Evolutionary conservation across 352 stramenopile genomes (phyloP).

Genomic region (Pythium chondricola): DNA sequence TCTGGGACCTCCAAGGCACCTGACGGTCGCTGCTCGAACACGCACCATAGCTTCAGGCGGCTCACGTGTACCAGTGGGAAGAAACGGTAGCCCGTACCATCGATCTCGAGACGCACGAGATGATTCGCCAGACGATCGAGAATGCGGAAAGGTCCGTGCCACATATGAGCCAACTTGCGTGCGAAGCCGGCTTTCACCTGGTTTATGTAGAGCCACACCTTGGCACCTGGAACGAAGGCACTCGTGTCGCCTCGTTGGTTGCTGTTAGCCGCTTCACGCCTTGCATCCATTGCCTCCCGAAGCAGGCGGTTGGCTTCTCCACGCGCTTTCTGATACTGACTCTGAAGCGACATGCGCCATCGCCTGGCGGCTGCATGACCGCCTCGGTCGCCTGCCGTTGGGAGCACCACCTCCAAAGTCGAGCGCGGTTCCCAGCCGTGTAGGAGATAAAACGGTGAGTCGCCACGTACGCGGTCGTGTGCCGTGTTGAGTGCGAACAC

Average conservation of each 20-base stretch:
- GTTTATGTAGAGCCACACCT: constrained; percentile 22
- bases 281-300: background rate
- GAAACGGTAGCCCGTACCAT: constrained; percentile 1
- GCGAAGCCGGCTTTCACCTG: constrained; percentile 10
- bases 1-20: constrained; percentile 1
- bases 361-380: background rate
- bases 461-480: background rate
- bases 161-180: constrained; percentile 17
- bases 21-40: background rate
- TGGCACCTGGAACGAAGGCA: constrained; percentile 1
- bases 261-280: background rate
- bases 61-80: constrained; percentile 11
- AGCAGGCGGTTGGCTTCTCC: background rate
- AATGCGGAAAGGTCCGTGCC: constrained; percentile 20
- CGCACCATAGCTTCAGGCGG: constrained; percentile 5
- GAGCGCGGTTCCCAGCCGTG: constrained; percentile 14
- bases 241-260: background rate
- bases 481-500: constrained; percentile 17
- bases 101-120: constrained; percentile 5
- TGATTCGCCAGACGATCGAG: constrained; percentile 5
- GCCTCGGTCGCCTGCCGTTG: background rate
- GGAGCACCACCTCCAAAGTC: constrained; percentile 1
- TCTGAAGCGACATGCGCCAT: background rate
- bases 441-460: constrained; percentile 18
- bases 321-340: constrained; percentile 3